A percentile compares a stretch with the other conserved stretches of the same genome.
Evolutionary conservation across 2,329 filamentous ascomycete species (phyloP).

Genomic region (Fusarium virguliforme): DNA sequence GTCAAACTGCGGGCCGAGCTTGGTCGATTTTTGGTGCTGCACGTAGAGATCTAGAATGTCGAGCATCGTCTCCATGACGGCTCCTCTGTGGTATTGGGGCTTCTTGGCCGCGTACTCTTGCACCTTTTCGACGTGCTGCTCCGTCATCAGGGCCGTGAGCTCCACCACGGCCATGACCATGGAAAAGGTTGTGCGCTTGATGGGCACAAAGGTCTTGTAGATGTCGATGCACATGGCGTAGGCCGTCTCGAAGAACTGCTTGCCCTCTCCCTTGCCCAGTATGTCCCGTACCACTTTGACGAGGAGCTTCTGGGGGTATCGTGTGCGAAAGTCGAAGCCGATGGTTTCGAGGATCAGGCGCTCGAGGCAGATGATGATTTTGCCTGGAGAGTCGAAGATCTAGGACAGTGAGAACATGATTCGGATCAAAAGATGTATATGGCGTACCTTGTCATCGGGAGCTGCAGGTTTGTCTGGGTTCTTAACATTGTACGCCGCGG

Average conservation of each 20-base stretch:
- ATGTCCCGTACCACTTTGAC: conserved; percentile 82
- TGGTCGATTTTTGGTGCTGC: conserved; percentile 82
- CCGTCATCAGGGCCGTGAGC: conserved; percentile 78
- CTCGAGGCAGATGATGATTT: conserved; percentile 90
- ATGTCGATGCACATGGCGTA: conserved; percentile 90
- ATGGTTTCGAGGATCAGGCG: conserved; percentile 93
- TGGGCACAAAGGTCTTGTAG: conserved; percentile 92
- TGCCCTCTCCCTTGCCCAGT: conserved; percentile 60
- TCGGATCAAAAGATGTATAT: too few relatives aligned
- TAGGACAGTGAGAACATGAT: conserved; percentile 55
- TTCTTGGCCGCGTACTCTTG: conserved; percentile 66
- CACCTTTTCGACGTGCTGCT: conserved; percentile 66
- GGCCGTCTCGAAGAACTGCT: conserved; percentile 75
- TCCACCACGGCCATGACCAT: conserved; percentile 88
- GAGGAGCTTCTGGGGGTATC: conserved; percentile 88
- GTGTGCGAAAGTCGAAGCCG: conserved; percentile 92
- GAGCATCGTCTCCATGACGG: conserved; percentile 83
- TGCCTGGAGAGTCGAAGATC: conserved; percentile 85
- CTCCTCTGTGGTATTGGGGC: conserved; percentile 63
- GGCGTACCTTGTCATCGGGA: conserved; percentile 83
- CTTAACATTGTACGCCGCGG: conserved; percentile 90
- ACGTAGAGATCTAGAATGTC: conserved; percentile 95
- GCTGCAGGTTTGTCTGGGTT: conserved; percentile 76
- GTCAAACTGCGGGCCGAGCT: conserved; percentile 80
- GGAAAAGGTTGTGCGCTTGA: conserved; percentile 90